Base-by-base conservation (phyloP, 163 green algal species). In the Prototheca wickerhamii region DNA sequence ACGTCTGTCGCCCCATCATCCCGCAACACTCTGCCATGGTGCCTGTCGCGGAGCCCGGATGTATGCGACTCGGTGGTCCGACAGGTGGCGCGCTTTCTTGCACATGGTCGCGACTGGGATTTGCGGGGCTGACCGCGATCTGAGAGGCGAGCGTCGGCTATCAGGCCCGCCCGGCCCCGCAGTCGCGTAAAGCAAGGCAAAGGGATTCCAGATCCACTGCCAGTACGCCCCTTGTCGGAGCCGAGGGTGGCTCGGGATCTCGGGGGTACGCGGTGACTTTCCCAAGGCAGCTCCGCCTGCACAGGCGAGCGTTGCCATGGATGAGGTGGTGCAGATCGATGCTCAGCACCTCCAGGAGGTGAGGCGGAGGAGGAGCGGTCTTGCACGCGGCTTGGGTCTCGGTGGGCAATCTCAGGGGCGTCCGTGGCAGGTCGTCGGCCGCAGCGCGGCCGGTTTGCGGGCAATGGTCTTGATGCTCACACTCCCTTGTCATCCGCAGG, bases 341-440 rank as follows among this genome's bases (percentile, higher is more conserved):
- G 65, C 65, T 28, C 63, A 65, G 65, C 65, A 71, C 54, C 57
- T 71, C 4, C 57, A 65, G 34, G 65, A 71, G 65, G 65, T 71
- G 53, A 12, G 61, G 5, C n/a, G n/a, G 15, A 18, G 12, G 17
- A 8, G 20, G 55, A 15, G 55, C 23, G 21, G 26, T 34, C 29
- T 29, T 17, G 23, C n/a, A 35, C 26, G 30, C 28, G 7, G 18
- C 2, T 61, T 37, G 4, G 21, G 21, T 0, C 43, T 3, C 5
- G 42, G 1, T 51, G 20, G 12, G 1, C 28, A 18, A 4, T 5
- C 20, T 33, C 53, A 69, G 63, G 52, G 61, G 52, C 40, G 40
- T 17, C 17, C 12, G 17, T 50, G 40, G 12, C 12, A 23, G 40
- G 40, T 23, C 12, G 40, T 23, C 12, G 17, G 40, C 40, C 17